Evolutionary conservation across 805 yeast genomes (phyloP).

Genomic region (Kodamaea kaohsiungensis): DNA sequence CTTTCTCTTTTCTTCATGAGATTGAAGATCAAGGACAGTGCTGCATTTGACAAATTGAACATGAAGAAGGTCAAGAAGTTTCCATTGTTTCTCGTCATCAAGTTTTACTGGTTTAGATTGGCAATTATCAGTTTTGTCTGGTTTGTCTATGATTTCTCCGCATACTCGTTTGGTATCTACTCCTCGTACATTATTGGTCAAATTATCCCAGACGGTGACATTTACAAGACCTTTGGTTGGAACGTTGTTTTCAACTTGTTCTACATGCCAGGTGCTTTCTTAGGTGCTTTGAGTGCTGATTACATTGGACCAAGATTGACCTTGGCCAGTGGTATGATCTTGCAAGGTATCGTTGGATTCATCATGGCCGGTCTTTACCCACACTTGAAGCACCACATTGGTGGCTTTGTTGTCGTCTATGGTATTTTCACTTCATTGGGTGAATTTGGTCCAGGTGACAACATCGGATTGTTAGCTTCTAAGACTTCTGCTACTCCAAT

Average conservation of each 20-base stretch:
- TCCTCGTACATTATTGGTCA: slow-evolving; percentile 67
- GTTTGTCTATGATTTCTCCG: slow-evolving; percentile 89
- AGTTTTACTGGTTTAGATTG: slow-evolving; percentile 84
- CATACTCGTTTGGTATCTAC: slow-evolving; percentile 85
- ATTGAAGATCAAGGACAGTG: slow-evolving; percentile 71
- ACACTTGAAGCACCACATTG: slow-evolving; percentile 59
- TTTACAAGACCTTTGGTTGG: slow-evolving; percentile 87
- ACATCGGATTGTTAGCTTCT: slow-evolving; percentile 83
- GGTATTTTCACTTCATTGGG: slow-evolving; percentile 88
- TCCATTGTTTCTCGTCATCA: slow-evolving; percentile 70
- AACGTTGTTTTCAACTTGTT: slow-evolving; percentile 84
- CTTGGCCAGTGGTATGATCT: slow-evolving; percentile 61
- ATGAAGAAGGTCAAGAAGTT: slow-evolving; percentile 58
- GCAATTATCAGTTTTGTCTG: slow-evolving; percentile 72
- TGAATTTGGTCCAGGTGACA: slow-evolving; percentile 94
- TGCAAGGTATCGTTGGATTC: slow-evolving; percentile 80
- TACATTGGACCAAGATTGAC: slow-evolving; percentile 87
- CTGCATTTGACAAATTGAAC: slow-evolving; percentile 66
- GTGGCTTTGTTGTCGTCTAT: slow-evolving; percentile 78
- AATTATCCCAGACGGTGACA: slow-evolving; percentile 58
- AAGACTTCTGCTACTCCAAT: slow-evolving; percentile 85
- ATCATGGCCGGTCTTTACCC: slow-evolving; percentile 76
- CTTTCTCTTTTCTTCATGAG: slow-evolving; percentile 74
- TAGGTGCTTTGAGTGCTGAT: slow-evolving; percentile 84
- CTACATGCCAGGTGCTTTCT: slow-evolving; percentile 85